Evolutionary conservation across 164 flowering plant species (phyloP).

Genomic region (Kingdonia uniflora): DNA sequence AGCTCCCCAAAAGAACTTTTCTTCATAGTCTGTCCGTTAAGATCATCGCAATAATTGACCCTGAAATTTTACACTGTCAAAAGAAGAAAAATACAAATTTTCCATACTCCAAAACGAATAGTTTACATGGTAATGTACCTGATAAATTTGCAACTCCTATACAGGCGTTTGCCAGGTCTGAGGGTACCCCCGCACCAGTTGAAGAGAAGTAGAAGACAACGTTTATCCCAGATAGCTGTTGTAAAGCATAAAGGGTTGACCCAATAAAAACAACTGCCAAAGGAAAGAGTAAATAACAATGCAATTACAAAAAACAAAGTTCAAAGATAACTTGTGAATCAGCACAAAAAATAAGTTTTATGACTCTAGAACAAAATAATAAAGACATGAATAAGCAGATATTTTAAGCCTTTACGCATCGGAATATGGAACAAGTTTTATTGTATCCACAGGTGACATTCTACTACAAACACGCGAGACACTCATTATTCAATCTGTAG

Average conservation of each 20-base stretch:
- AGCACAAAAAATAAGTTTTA: too few species aligned
- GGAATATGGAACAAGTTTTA: too few species aligned
- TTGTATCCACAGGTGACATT: too few species aligned
- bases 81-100: neutral
- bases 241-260: conserved; percentile 58
- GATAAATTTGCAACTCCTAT: conserved; percentile 49
- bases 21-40: conserved; percentile 94
- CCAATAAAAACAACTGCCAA: conserved; percentile 99
- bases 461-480: too few species aligned
- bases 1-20: conserved; percentile 75
- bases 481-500: too few species aligned
- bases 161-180: conserved; percentile 46
- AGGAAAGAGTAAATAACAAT: conserved; percentile 47
- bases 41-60: conserved; percentile 67
- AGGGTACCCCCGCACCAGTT: conserved; percentile 50
- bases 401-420: too few species aligned
- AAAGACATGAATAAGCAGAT: too few species aligned
- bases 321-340: too few species aligned
- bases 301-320: conserved; percentile 14
- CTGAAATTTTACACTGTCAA: conserved; percentile 23
- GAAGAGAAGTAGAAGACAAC: conserved; percentile 79
- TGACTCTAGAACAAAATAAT: too few species aligned
- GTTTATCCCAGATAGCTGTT: conserved; percentile 82
- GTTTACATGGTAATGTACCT: conserved; percentile 22
- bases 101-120: neutral